These are phyloP conservation scores for Peribolospora kevripleyi DNA, from an alignment of 768 basidiomycete genomes.

Conservation along the genomic window DNA sequence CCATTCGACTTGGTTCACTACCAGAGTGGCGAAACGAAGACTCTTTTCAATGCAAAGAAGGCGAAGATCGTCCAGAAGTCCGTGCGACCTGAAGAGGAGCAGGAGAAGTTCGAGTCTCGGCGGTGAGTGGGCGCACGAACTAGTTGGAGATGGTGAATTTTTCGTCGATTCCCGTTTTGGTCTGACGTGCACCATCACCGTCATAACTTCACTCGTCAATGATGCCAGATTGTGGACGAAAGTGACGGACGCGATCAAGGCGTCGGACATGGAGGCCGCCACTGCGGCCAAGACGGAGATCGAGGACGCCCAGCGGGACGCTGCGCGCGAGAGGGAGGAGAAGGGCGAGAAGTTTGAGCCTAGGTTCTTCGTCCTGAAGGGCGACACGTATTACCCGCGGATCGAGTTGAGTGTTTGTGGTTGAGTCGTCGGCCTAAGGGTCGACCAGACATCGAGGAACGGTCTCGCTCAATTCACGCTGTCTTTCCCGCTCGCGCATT, in stretches of 20 bases:
- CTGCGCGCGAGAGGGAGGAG: constrained; percentile 47
- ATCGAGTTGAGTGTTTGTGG: constrained; percentile 34
- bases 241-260: constrained; percentile 59
- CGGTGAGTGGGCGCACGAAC: constrained; percentile 26
- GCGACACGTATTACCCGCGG: constrained; percentile 64
- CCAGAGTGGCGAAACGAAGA: constrained; percentile 42
- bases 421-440: too few relatives aligned
- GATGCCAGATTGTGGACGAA: constrained; percentile 45
- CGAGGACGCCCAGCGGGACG: constrained; percentile 75
- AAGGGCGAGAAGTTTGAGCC: constrained; percentile 42
- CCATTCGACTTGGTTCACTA: not conserved
- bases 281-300: constrained; percentile 70
- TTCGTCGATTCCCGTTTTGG: not conserved
- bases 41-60: constrained; percentile 59
- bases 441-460: too few relatives aligned
- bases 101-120: constrained; percentile 74
- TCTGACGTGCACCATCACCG: not conserved
- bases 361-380: constrained; percentile 51
- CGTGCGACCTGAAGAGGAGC: constrained; percentile 62
- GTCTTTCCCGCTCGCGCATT: too few relatives aligned
- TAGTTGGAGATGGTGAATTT: not conserved
- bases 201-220: not conserved
- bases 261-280: constrained; percentile 82
- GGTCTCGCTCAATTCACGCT: too few relatives aligned
- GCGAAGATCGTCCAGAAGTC: constrained; percentile 55